A percentile compares a stretch with the other conserved stretches of the same genome.
phyloP scores from a whole-genome alignment of 2,329 filamentous ascomycete genomes.

The Pestalotiopsis sp. region DNA sequence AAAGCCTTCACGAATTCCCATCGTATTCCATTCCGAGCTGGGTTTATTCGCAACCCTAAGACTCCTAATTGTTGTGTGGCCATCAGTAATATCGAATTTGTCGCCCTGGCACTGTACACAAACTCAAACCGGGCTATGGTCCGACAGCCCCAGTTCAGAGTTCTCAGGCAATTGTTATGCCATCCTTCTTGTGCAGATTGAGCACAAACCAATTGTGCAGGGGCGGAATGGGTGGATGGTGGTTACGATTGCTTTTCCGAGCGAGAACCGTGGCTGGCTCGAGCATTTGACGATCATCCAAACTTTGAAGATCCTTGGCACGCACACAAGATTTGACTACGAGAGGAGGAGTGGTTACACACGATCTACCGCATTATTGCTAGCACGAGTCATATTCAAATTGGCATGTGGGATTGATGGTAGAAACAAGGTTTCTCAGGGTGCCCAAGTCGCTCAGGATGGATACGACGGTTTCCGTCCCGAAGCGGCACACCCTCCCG shows the following conservation, averaged over 20 bases:
- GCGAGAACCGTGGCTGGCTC: neutral
- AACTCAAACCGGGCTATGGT: too few species aligned
- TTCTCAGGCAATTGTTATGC: neutral
- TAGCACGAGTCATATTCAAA: neutral
- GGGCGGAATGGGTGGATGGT: neutral
- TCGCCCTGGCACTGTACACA: too few species aligned
- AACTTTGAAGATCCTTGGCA: neutral
- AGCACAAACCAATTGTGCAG: neutral
- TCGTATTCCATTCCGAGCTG: too few species aligned
- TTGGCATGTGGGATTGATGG: neutral
- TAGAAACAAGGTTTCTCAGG: neutral
- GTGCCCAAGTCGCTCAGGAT: neutral
- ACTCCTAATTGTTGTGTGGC: too few species aligned
- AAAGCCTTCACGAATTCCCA: too few species aligned
- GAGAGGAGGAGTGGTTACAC: too few species aligned
- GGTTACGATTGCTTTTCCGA: neutral
- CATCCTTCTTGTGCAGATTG: neutral
- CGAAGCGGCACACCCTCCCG: neutral
- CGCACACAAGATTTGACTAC: neutral
- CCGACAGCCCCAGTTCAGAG: too few species aligned
- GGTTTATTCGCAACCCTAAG: too few species aligned
- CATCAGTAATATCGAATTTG: too few species aligned
- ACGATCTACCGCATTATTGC: neutral
- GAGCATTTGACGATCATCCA: neutral
- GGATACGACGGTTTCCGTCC: neutral